Evolutionary conservation across 306 rosid species (phyloP), one percentile per base, ranked within the genome.

Genomic region (Castanopsis chinensis): DNA sequence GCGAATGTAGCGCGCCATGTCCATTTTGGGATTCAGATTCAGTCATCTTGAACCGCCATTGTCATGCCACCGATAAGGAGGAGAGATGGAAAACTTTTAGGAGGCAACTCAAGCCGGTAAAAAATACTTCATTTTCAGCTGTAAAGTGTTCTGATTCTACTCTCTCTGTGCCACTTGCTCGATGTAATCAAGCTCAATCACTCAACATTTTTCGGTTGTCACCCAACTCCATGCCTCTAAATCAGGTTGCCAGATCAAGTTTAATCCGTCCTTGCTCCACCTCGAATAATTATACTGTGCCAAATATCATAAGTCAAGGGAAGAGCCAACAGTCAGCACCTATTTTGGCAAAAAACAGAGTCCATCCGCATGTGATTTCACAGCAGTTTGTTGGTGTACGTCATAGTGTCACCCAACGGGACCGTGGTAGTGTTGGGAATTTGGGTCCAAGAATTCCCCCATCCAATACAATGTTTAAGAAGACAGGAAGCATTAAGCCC

Each of bases 1-100:
- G 98, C 53, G 98, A 93, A 82, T 82, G 85, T 30, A 82, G 83
- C 35, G 97, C 97, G 6, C 98, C 98, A 21, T 93, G 98, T 82
- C 74, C 57, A 30, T 81, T 57, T 64, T 93, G 97, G 98, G 85
- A 87, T 67, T 77, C 74, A 41, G 45, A 9, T 8, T 41, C 45
- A 41, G 45, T 41, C 45, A 8, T 41, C 45, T 41, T 41, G 45
- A 41, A 61, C 6, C 89, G 81, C 81, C 98, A 93, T 83, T 93
- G 98, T 77, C 90, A 93, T 83, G 98, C 98, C 74, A 87, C 89
- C 18, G 92, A 91, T 41, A 91, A 86, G 77, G 86, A 49, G 53
- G 90, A 85, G 76, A 27, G 20, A 7, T 93, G 97, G 98, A 87
- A 80, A 77, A n/a, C 41, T 74, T 76, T 67, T 88, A 85, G 98